Conservation (phyloP, 169 alveolate species). For the Babesia caballi region DNA sequence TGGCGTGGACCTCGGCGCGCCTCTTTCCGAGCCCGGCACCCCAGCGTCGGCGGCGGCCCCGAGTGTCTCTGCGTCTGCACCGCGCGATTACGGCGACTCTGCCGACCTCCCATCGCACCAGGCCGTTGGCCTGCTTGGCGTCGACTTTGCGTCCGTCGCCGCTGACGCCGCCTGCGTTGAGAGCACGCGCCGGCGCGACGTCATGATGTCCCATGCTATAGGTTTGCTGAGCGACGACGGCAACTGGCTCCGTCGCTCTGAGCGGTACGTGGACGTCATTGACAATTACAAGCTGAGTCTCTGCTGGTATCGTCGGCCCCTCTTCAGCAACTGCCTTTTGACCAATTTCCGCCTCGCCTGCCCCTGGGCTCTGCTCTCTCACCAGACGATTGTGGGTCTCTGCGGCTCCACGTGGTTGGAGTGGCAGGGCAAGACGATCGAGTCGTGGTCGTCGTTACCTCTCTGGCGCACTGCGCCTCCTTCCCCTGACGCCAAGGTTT, state of each 20-base stretch:
- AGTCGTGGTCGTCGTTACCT: constrained; percentile 56
- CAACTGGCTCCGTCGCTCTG: constrained; percentile 50
- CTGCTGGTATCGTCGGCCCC: constrained; percentile 66
- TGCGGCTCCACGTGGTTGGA: constrained; percentile 52
- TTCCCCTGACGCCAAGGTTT: neutral
- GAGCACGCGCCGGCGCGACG: constrained; percentile 57
- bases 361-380: constrained; percentile 40
- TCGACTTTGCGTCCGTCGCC: constrained; percentile 62
- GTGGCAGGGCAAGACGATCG: constrained; percentile 55
- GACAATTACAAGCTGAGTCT: constrained; percentile 65
- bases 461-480: constrained; percentile 42
- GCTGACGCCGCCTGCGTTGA: constrained; percentile 69
- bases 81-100: neutral
- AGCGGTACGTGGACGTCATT: constrained; percentile 57
- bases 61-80: neutral
- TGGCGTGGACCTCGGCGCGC: neutral
- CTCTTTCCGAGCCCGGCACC: neutral
- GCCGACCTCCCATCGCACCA: constrained; percentile 1
- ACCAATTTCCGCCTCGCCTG: constrained; percentile 25
- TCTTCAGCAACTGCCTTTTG: constrained; percentile 40
- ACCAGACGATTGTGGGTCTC: constrained; percentile 32
- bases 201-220: constrained; percentile 51
- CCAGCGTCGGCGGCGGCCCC: neutral
- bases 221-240: constrained; percentile 55
- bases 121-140: constrained; percentile 10